These are phyloP conservation scores for Hanseniaspora lindneri DNA, from an alignment of 805 yeast species.

Conservation along the genomic window DNA sequence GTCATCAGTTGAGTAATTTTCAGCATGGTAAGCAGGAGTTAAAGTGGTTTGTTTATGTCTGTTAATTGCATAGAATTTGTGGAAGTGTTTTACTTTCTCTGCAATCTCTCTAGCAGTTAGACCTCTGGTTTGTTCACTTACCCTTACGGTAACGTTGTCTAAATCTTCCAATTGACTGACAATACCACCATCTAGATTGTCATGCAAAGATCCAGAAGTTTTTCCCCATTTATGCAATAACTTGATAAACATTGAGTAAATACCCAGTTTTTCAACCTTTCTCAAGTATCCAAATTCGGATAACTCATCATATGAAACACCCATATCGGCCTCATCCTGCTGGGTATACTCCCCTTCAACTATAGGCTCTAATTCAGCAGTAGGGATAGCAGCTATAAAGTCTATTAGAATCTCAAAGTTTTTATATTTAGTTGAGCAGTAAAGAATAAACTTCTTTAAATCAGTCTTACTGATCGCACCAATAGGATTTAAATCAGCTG, in stretches of 20 bases:
- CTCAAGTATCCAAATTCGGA: constrained; percentile 82
- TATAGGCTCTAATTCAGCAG: constrained; percentile 96
- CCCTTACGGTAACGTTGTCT: background rate
- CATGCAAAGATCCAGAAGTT: constrained; percentile 4
- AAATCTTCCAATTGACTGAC: constrained; percentile 6
- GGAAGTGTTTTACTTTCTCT: constrained; percentile 82
- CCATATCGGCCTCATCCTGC: constrained; percentile 96
- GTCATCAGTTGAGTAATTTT: constrained; percentile 95
- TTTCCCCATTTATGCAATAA: constrained; percentile 71
- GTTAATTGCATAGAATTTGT: constrained; percentile 86
- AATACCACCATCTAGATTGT: constrained; percentile 8
- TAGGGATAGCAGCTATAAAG: constrained; percentile 85
- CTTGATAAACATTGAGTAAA: constrained; percentile 85
- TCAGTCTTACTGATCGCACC: constrained; percentile 98
- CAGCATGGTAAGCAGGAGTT: constrained; percentile 96
- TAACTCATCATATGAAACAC: constrained; percentile 90
- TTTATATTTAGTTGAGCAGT: constrained; percentile 57
- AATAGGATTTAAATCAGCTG: constrained; percentile 95
- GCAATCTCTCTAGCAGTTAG: constrained; percentile 78
- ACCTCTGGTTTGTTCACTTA: constrained; percentile 39
- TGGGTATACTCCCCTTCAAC: constrained; percentile 76
- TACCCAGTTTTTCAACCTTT: constrained; percentile 90
- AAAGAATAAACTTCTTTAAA: constrained; percentile 69
- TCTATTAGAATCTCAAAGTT: constrained; percentile 58
- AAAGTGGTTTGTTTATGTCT: constrained; percentile 96